phyloP scores from a whole-genome alignment of 371 early-diverging fungal genomes.

The Rhizopus sp. region DNA sequence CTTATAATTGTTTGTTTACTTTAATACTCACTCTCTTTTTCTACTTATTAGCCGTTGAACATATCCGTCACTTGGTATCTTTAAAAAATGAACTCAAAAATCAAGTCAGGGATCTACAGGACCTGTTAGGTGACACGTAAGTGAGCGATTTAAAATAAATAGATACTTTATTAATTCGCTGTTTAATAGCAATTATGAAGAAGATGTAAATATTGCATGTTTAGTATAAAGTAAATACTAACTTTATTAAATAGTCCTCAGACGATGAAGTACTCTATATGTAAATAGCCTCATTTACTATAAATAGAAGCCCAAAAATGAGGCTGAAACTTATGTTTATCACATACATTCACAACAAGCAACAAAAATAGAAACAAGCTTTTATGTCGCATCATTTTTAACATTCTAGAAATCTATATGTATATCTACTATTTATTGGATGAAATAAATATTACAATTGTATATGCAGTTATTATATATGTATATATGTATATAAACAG shows the following conservation, averaged over 20 bases:
- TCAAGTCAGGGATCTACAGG: constrained; percentile 33
- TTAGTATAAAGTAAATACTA: neutral
- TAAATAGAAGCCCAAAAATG: constrained; percentile 8
- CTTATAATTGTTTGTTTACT: neutral
- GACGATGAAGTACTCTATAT: constrained; percentile 32
- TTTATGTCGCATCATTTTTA: neutral
- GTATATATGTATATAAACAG: neutral
- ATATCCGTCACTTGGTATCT: constrained; percentile 33
- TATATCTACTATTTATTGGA: neutral
- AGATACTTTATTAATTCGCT: neutral
- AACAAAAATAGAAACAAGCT: too few relatives aligned
- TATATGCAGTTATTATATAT: neutral
- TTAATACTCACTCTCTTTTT: neutral
- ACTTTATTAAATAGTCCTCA: constrained; percentile 32
- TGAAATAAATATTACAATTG: too few relatives aligned
- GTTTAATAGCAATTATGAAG: constrained; percentile 32
- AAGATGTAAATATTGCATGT: constrained; percentile 28
- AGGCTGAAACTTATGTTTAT: too few relatives aligned
- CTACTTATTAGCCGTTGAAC: constrained; percentile 26
- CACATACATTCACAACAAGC: too few relatives aligned
- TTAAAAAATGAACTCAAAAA: constrained; percentile 38
- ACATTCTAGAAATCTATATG: constrained; percentile 1
- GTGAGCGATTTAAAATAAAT: constrained; percentile 9
- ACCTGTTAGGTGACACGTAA: constrained; percentile 35
- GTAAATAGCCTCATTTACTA: constrained; percentile 9